These are phyloP conservation scores for Chaetomium strumarium DNA, from an alignment of 2,329 filamentous ascomycete genomes.

Conservation along the genomic window DNA sequence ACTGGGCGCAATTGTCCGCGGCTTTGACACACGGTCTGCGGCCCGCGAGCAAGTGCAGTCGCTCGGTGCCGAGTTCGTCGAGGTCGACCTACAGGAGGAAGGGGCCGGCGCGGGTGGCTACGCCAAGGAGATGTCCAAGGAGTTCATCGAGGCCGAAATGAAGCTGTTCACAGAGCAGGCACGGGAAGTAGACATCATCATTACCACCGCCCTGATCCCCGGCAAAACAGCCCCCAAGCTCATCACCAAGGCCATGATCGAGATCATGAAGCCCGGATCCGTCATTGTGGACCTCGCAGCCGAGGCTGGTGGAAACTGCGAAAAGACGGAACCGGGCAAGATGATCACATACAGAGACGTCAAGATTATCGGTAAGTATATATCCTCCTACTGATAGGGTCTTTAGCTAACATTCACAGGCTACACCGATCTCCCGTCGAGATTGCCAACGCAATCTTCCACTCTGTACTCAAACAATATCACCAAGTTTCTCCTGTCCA, in stretches of 20 bases:
- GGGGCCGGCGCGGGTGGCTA: constrained; percentile 81
- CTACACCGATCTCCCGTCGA: constrained; percentile 82
- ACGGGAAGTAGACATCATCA: constrained; percentile 83
- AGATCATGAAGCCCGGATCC: constrained; percentile 84
- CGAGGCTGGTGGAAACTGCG: constrained; percentile 83
- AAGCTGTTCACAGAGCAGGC: constrained; percentile 85
- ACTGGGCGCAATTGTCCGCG: constrained; percentile 82
- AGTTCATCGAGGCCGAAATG: constrained; percentile 91
- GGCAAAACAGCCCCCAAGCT: constrained; percentile 77
- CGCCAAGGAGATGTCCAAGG: constrained; percentile 89
- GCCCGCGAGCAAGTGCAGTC: constrained; percentile 87
- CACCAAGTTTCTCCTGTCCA: constrained; percentile 78
- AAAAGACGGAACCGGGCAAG: constrained; percentile 70
- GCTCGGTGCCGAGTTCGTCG: constrained; percentile 81
- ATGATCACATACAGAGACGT: constrained; percentile 68
- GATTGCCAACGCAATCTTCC: constrained; percentile 81
- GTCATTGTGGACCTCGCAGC: constrained; percentile 84
- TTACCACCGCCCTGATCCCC: constrained; percentile 88
- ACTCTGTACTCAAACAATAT: constrained; percentile 93
- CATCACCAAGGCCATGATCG: constrained; percentile 73
- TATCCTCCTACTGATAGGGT: not conserved
- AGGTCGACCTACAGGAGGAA: constrained; percentile 79
- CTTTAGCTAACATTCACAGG: constrained; percentile 38
- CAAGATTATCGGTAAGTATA: constrained; percentile 68
- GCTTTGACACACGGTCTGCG: constrained; percentile 86